Conservation (phyloP, 306 rosid genomes). For the Echinosophora koreensis region DNA sequence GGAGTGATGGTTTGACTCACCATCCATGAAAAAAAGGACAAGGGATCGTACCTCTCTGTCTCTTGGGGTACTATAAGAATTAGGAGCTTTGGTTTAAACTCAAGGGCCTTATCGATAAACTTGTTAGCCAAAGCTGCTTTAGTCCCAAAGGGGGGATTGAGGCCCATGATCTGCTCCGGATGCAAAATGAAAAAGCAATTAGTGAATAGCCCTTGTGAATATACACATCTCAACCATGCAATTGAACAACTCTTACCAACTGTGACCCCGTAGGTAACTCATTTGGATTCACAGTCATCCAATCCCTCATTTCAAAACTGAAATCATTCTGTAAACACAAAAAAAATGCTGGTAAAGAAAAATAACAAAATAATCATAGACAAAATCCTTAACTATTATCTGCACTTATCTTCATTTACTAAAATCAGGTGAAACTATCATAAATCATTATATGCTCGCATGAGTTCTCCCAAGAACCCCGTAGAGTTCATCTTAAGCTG, state of each 20-base stretch:
- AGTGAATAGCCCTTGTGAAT: not conserved
- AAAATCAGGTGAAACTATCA: conserved; percentile 3
- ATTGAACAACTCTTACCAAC: conserved; percentile 59
- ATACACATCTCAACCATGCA: conserved; percentile 20
- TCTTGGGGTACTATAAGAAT: conserved; percentile 70
- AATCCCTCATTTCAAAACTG: conserved; percentile 72
- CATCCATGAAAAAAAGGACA: too few relatives aligned
- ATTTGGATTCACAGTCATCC: conserved; percentile 67
- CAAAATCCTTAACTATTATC: not conserved
- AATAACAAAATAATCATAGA: not conserved
- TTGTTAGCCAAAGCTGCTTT: conserved; percentile 62
- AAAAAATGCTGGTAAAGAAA: not conserved
- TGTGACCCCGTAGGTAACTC: conserved; percentile 66
- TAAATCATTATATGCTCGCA: not conserved
- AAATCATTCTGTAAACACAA: conserved; percentile 62
- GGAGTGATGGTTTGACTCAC: not conserved
- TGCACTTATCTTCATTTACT: conserved; percentile 2
- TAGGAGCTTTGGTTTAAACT: conserved; percentile 75
- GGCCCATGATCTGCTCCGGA: conserved; percentile 72
- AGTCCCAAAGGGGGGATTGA: conserved; percentile 74
- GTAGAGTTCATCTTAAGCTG: not conserved
- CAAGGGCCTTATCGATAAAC: conserved; percentile 72
- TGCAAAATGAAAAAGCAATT: not conserved
- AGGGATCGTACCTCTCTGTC: conserved; percentile 55
- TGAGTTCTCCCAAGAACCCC: not conserved